phyloP scores from a whole-genome alignment of 1,284 basidiomycete species.

The Sanghuangporus baumii region DNA sequence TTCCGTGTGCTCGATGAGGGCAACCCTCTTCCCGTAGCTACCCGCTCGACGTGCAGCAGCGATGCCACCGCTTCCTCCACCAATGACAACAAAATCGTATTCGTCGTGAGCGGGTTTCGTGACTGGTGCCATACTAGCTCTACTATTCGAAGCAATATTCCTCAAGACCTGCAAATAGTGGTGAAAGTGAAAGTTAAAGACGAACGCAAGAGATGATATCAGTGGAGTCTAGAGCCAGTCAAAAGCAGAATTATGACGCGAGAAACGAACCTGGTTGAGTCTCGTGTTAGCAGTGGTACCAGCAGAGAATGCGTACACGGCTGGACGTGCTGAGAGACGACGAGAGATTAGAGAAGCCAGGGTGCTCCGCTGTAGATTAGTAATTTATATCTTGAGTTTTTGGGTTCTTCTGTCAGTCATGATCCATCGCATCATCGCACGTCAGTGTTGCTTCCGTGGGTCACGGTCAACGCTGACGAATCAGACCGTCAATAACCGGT shows the following conservation, averaged over 20 bases:
- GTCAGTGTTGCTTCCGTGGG: not conserved
- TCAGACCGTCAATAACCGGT: not conserved
- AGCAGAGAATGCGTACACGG: not conserved
- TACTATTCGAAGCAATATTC: constrained; percentile 17
- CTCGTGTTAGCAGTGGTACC: not conserved
- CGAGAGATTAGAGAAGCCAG: not conserved
- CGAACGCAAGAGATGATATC: not conserved
- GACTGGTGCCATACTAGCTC: constrained; percentile 60
- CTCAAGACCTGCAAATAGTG: constrained; percentile 4
- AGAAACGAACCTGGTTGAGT: constrained; percentile 9
- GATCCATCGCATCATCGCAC: not conserved
- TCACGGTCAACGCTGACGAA: not conserved
- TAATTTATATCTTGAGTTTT: not conserved
- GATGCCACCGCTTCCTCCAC: constrained; percentile 81
- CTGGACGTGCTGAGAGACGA: not conserved
- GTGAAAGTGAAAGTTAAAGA: not conserved
- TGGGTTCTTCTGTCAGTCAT: not conserved
- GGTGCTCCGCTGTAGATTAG: not conserved
- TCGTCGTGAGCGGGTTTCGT: constrained; percentile 56
- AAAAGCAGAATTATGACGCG: not conserved
- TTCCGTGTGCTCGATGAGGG: constrained; percentile 77
- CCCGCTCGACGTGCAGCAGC: constrained; percentile 83
- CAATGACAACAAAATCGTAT: constrained; percentile 79
- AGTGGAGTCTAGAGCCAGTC: constrained; percentile 8
- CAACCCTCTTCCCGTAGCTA: constrained; percentile 92